Percentiles rank a stretch among this genome's conserved stretches.
Conservation (phyloP, 495 filamentous ascomycete genomes). For the Aspergillus asperescens region DNA sequence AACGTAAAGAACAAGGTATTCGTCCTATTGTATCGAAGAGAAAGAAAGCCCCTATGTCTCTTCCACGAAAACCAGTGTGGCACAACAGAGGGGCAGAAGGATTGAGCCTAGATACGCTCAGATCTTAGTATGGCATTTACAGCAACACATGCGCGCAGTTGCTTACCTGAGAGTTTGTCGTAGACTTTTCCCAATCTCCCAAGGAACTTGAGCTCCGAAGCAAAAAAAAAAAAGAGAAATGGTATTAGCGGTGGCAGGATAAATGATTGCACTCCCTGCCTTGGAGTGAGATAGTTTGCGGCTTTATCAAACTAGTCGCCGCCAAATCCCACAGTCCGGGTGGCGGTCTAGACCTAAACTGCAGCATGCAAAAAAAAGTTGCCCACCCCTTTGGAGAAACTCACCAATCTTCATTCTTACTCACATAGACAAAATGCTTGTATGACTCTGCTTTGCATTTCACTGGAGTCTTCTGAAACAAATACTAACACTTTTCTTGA, state of each 20-base stretch:
- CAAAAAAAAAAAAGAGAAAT: conserved; percentile 9
- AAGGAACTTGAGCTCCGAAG: conserved; percentile 10
- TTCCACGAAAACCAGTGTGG: conserved; percentile 15
- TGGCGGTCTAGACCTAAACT: conserved; percentile 22
- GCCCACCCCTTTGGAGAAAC: conserved; percentile 24
- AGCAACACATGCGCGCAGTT: background rate
- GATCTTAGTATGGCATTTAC: background rate
- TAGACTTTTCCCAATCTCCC: conserved; percentile 1
- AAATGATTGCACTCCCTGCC: conserved; percentile 12
- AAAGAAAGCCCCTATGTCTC: conserved; percentile 6
- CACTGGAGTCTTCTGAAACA: background rate
- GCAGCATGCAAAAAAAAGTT: conserved; percentile 43
- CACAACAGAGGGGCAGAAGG: conserved; percentile 26
- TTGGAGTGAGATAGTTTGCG: conserved; percentile 17
- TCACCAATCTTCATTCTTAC: background rate
- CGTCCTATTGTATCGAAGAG: conserved; percentile 17
- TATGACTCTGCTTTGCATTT: conserved; percentile 21
- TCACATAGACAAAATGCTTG: conserved; percentile 35
- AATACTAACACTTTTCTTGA: conserved; percentile 3
- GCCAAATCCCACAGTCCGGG: conserved; percentile 36
- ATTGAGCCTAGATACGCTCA: conserved; percentile 12
- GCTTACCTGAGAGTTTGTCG: background rate
- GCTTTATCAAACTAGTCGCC: conserved; percentile 25
- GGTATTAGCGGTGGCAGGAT: conserved; percentile 12
- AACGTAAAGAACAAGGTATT: conserved; percentile 29